Base-by-base conservation (phyloP, 495 filamentous ascomycete genomes). In the Apodospora peruviana region DNA sequence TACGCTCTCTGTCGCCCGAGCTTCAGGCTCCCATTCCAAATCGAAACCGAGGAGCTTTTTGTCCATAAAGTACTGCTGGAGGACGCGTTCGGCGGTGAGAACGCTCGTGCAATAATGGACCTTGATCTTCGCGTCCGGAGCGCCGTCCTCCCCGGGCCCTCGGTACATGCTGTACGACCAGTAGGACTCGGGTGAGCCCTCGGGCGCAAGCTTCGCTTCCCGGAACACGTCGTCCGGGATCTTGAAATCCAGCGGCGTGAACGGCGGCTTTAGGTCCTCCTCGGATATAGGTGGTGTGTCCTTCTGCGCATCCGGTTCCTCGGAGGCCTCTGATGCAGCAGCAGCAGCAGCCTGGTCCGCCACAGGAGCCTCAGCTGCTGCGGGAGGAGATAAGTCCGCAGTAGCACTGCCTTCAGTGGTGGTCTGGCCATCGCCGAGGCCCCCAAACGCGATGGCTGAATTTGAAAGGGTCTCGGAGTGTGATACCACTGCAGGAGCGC, bases 41-140 rank as follows among this genome's bases (percentile, higher is more conserved):
- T 96, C 90, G 52, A 95, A 88, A 7, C 88, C 87, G 32, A 95
- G 61, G 9, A 95, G 62, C 45, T 79, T 72, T 55, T 91, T 80
- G 11, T 80, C 48, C 34, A 83, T 60, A 52, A 96, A 91, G 32
- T 86, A 77, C 24, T 83, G 64, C 14, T 83, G 70, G 37, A 77
- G 61, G 2, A 88, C 75, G 10, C 69, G 64, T 59, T 95, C 86
- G 2, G 84, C 82, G 2, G 76, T 81, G 43, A 76, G 67, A n/a
- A 70, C 73, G 38, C 72, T 82, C 43, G 69, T 77, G 70, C 88
- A 91, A 58, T 94, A 94, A 60, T 94, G 84, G 3, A 95, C 78
- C 36, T 70, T 73, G 23, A 87, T 76, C 35, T 62, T 69, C 11
- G 56, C 38, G 66, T 61, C 24, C 64, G 65, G 20, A 0, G 37